Evolutionary conservation across 805 yeast genomes (phyloP).

Genomic region (Ogataea nonfermentans): DNA sequence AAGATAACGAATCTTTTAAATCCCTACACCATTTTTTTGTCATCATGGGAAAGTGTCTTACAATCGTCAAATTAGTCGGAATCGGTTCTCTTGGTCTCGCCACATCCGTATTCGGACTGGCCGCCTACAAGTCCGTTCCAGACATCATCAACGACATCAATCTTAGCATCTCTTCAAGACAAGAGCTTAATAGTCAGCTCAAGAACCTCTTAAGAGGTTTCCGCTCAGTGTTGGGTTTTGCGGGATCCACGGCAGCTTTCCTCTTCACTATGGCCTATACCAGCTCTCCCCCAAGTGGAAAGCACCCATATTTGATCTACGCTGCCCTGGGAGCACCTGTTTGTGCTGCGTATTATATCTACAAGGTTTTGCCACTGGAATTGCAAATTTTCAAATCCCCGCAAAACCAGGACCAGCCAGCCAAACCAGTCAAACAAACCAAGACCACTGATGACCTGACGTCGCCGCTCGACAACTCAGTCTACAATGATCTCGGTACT

Average conservation of each 20-base stretch:
- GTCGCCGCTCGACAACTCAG: constrained; percentile 46
- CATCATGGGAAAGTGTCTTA: constrained; percentile 52
- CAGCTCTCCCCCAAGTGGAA: constrained; percentile 51
- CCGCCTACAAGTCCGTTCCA: constrained; percentile 24
- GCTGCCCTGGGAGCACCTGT: constrained; percentile 54
- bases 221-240: constrained; percentile 29
- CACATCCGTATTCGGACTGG: constrained; percentile 45
- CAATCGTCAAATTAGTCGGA: constrained; percentile 60
- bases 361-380: constrained; percentile 29
- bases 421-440: constrained; percentile 16
- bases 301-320: constrained; percentile 74
- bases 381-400: constrained; percentile 21
- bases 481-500: constrained; percentile 42
- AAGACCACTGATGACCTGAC: constrained; percentile 29
- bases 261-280: constrained; percentile 56
- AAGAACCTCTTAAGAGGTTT: constrained; percentile 18
- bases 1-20: neutral
- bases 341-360: constrained; percentile 35
- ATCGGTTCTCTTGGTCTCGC: constrained; percentile 66
- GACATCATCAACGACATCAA: constrained; percentile 13
- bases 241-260: constrained; percentile 49
- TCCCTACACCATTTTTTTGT: constrained; percentile 5
- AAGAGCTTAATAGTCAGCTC: constrained; percentile 16
- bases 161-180: constrained; percentile 13
- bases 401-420: constrained; percentile 23